These are phyloP conservation scores for Russula virescens DNA, from an alignment of 768 basidiomycete species.

Conservation along the genomic window DNA sequence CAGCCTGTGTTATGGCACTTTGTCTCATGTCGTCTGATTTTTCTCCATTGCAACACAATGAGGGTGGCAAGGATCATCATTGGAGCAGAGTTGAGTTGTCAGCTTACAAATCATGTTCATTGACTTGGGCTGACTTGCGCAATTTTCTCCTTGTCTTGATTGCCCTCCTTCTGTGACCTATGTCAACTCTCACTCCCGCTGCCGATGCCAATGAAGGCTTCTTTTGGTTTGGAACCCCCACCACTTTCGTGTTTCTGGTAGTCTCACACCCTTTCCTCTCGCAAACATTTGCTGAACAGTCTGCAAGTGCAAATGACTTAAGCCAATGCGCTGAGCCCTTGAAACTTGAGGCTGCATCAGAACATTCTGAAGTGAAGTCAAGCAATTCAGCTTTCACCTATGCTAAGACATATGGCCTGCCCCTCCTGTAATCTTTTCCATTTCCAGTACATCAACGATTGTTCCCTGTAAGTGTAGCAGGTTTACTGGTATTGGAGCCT, in stretches of 20 bases:
- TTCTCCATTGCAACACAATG: too few relatives aligned
- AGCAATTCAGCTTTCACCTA: conserved; percentile 85
- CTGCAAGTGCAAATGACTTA: conserved; percentile 60
- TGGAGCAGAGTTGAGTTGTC: too few relatives aligned
- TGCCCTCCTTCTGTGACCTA: too few relatives aligned
- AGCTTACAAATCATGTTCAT: too few relatives aligned
- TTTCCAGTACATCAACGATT: conserved; percentile 64
- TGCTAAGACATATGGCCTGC: conserved; percentile 86
- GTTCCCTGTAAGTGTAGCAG: conserved; percentile 67
- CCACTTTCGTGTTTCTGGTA: conserved; percentile 80
- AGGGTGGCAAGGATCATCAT: too few relatives aligned
- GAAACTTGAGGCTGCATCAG: conserved; percentile 44
- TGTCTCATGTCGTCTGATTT: too few relatives aligned
- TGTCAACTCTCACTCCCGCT: too few relatives aligned
- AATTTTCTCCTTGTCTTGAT: too few relatives aligned
- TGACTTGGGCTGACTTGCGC: too few relatives aligned
- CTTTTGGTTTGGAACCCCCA: conserved; percentile 65
- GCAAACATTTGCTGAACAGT: background rate
- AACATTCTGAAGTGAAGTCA: conserved; percentile 37
- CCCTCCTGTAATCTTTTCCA: conserved; percentile 81
- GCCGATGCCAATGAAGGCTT: conserved; percentile 80
- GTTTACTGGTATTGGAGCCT: conserved; percentile 91
- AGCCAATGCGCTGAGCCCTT: conserved; percentile 51
- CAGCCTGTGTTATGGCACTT: too few relatives aligned
- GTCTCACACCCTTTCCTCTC: conserved; percentile 30